Base-by-base conservation (phyloP, 2,329 filamentous ascomycete species). In the Exophiala sp. region DNA sequence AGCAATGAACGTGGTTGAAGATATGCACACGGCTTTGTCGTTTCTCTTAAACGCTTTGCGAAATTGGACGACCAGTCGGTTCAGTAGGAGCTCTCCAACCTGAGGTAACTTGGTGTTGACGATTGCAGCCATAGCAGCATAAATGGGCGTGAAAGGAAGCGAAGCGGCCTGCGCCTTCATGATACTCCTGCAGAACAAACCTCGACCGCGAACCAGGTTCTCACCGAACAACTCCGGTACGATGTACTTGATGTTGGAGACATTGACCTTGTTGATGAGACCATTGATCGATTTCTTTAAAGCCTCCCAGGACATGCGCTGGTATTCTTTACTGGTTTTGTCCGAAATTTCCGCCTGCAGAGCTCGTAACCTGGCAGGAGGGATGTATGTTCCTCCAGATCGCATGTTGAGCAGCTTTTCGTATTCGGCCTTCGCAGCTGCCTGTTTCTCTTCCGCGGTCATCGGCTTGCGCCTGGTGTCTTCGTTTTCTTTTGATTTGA, bases 251-350 rank as follows among this genome's bases (percentile, higher is more conserved):
- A 99, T 97, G 71, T 99, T 99, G 33, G 88, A 89, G 52, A 92
- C 89, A 73, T 97, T 97, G 78, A 96, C 88, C 78, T 99, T 99
- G 81, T 99, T 99, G 80, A 99, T 96, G 62, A 99, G 76, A 65
- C 94, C 94, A 69, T 99, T 97, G 74, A 99, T 96, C 45, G 89
- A 94, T 78, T 99, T 99, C 77, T 99, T 99, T 67, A 99, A 77
- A 10, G 92, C 92, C 73, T 99, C 94, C 94, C 94, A 99, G 7
- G 91, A 91, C 89, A 99, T 95, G 65, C 94, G 89, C 80, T 97
- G 94, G 69, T 96, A 97, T 74, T 97, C 94, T 72, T 96, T 95
- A 72, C 87, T 95, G 50, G 82, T 86, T 78, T 95, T 96, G 75
- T 99, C 94, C 58, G 91, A 96, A 71, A 99, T 96, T 73, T 96